Conservation (phyloP, 164 flowering plant species). For the Hamamelis virginiana region DNA sequence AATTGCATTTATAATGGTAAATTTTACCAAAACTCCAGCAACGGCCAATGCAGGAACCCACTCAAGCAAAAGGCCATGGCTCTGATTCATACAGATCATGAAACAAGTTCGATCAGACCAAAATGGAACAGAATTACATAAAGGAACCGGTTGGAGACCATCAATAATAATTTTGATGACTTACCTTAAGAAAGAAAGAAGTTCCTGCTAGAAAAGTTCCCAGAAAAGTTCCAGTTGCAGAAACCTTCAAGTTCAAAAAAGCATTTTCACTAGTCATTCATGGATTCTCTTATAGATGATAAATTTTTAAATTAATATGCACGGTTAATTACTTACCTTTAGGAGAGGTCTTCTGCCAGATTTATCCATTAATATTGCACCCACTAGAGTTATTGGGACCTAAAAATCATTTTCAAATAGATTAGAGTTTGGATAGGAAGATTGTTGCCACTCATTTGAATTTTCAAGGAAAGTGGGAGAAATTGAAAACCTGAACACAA, state of each 20-base stretch:
- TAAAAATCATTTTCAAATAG: constrained; percentile 4
- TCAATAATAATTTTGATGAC: neutral
- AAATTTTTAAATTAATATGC: neutral
- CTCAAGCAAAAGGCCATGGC: constrained; percentile 25
- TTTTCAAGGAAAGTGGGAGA: neutral
- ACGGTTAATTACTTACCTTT: constrained; percentile 29
- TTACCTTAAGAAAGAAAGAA: constrained; percentile 61
- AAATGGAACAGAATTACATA: neutral
- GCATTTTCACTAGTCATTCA: neutral
- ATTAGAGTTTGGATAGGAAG: neutral
- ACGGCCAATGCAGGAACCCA: constrained; percentile 42
- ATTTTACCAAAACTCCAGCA: constrained; percentile 51
- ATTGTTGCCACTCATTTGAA: no score
- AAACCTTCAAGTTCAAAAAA: constrained; percentile 30
- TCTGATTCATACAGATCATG: constrained; percentile 23
- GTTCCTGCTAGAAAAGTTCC: constrained; percentile 53
- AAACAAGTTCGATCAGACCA: neutral
- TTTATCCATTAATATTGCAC: constrained; percentile 52
- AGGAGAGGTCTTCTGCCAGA: constrained; percentile 60
- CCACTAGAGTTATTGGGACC: constrained; percentile 47
- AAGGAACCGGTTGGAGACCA: neutral
- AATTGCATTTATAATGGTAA: no score
- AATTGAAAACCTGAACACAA: constrained; percentile 39
- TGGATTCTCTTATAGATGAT: neutral
- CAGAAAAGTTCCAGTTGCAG: constrained; percentile 47